Percentiles rank a stretch among this genome's conserved stretches.
Evolutionary conservation across 345 rosid species (phyloP).

Genomic region (Abelmoschus esculentus): DNA sequence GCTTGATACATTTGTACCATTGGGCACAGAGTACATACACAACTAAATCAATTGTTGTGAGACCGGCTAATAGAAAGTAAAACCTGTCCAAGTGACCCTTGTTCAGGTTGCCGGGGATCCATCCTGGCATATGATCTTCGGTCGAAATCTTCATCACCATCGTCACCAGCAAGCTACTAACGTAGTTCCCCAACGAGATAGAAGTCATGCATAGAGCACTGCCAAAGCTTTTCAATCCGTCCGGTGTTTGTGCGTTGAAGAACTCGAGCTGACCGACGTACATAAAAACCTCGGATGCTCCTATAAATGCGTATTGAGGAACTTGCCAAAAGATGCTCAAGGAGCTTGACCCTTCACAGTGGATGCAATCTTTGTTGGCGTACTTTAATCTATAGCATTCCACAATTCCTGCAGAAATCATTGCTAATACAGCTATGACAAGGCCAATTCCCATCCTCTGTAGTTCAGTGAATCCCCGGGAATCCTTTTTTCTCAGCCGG

Average conservation of each 20-base stretch:
- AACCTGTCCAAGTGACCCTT: constrained; percentile 91
- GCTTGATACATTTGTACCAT: constrained; percentile 75
- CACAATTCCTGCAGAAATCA: constrained; percentile 80
- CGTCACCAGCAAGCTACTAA: constrained; percentile 87
- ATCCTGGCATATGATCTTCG: constrained; percentile 80
- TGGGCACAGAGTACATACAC: constrained; percentile 66
- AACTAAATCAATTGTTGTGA: constrained; percentile 56
- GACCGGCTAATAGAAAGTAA: constrained; percentile 75
- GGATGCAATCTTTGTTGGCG: constrained; percentile 55
- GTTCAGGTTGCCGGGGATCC: constrained; percentile 97
- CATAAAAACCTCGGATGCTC: constrained; percentile 99
- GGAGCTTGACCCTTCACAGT: constrained; percentile 81
- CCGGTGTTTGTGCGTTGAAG: constrained; percentile 93
- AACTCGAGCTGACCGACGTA: constrained; percentile 94
- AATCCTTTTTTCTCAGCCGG: constrained; percentile 39
- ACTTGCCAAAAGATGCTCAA: constrained; percentile 97
- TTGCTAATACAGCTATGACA: constrained; percentile 77
- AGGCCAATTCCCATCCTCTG: constrained; percentile 97
- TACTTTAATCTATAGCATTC: constrained; percentile 71
- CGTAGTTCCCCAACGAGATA: constrained; percentile 94
- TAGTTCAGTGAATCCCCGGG: constrained; percentile 74
- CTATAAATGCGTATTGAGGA: constrained; percentile 83
- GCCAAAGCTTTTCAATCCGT: constrained; percentile 90
- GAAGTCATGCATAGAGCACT: constrained; percentile 97
- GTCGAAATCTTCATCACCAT: constrained; percentile 93